Base-by-base conservation (phyloP, 495 filamentous ascomycete species). In the Penicillium verhagenii region DNA sequence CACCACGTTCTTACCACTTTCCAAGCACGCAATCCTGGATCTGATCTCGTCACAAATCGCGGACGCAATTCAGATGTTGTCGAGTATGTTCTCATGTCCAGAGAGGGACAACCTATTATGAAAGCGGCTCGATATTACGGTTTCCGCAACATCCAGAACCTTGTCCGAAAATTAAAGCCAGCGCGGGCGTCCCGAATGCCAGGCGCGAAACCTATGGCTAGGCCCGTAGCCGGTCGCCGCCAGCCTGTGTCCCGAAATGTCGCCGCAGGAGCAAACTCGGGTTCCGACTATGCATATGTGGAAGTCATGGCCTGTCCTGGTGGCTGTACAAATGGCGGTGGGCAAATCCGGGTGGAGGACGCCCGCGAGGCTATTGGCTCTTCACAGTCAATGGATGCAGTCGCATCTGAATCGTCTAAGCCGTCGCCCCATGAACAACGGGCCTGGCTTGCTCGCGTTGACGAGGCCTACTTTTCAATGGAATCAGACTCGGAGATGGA, bases 261-360 rank as follows among this genome's bases (percentile, higher is more conserved):
- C 3, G 64, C 62, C 0, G 40, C 69, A 21, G 23, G 23, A 3
- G 62, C 62, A 13, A 72, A 74, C 13, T 68, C 79, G 5, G 77
- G 71, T 16, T 65, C 71, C 19, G 89, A 94, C 11, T 92, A 90
- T 64, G 83, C 84, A 20, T 97, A 96, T 71, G 90, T 98, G 10
- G 94, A 98, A 66, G 95, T 98, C 29, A 98, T 98, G 94, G 94
- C 94, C 24, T 98, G 94, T 72, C 94, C 94, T 0, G 94, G 95
- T 9, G 94, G 94, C 1, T 98, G 94, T 69, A 98, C 94, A 45
- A 98, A 97, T 65, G 94, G 94, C 0, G 94, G 94, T 20, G 94
- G 94, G 1, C 94, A 98, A 76, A 86, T 98, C 54, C 93, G 95
- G 54, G 84, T 87, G 18, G 88, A 88, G 35, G 94, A 98, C 67